Evolutionary conservation across 768 basidiomycete species (phyloP).

Genomic region (Termitomyces eurrhizus): DNA sequence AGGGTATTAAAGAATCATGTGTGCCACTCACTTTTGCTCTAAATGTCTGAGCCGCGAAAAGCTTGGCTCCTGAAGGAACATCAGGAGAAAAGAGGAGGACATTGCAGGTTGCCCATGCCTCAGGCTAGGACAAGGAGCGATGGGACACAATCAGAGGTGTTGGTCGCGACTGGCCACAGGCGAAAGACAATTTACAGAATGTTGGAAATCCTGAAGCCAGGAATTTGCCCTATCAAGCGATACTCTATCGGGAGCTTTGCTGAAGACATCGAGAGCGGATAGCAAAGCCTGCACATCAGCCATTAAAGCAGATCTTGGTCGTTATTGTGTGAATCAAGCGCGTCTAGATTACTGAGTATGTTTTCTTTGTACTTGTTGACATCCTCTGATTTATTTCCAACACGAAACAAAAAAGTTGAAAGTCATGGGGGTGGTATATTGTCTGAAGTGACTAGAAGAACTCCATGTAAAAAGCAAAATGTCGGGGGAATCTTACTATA

Average conservation of each 20-base stretch:
- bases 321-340: slow-evolving; percentile 14
- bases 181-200: slow-evolving; percentile 91
- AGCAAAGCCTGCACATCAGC: slow-evolving; percentile 67
- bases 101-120: slow-evolving; percentile 96
- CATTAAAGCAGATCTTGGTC: slow-evolving; percentile 38
- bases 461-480: slow-evolving; percentile 42
- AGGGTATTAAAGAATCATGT: slow-evolving; percentile 7
- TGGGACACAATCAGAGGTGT: slow-evolving; percentile 64
- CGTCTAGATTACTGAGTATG: slow-evolving; percentile 2
- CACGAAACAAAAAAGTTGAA: slow-evolving; percentile 18
- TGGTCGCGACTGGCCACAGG: slow-evolving; percentile 60
- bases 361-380: slow-evolving; percentile 36
- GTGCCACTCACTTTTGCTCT: slow-evolving; percentile 73
- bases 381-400: background rate
- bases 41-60: slow-evolving; percentile 97
- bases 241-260: slow-evolving; percentile 74
- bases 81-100: slow-evolving; percentile 80
- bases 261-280: slow-evolving; percentile 77
- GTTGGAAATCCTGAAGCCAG: slow-evolving; percentile 98
- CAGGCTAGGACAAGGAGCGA: slow-evolving; percentile 72
- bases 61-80: slow-evolving; percentile 72
- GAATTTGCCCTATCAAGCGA: slow-evolving; percentile 85
- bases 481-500: slow-evolving; percentile 45
- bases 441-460: slow-evolving; percentile 28
- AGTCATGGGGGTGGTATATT: slow-evolving; percentile 42